Conservation (phyloP, 495 filamentous ascomycete genomes). For the Hypomontagnella monticulosa region DNA sequence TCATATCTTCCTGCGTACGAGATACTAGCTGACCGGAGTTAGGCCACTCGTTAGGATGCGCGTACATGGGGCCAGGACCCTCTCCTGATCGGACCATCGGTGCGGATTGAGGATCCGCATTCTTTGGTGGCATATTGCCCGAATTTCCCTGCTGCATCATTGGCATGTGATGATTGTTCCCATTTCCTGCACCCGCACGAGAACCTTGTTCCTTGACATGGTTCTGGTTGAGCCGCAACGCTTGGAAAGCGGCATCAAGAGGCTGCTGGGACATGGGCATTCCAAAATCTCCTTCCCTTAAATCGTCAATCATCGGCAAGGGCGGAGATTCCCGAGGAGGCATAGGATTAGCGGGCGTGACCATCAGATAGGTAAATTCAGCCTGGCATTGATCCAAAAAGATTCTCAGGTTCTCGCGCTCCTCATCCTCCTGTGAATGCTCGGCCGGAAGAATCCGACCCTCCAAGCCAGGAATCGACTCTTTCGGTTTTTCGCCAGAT, state of each 20-base stretch:
- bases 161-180: conserved; percentile 63
- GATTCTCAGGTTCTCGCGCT: conserved; percentile 65
- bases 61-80: conserved; percentile 41
- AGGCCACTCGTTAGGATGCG: conserved; percentile 55
- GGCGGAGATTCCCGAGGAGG: conserved; percentile 65
- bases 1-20: conserved; percentile 63
- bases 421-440: conserved; percentile 56
- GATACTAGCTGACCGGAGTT: conserved; percentile 49
- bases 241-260: conserved; percentile 45
- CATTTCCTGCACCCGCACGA: conserved; percentile 54
- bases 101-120: conserved; percentile 52
- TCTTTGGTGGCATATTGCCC: conserved; percentile 50
- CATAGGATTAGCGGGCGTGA: conserved; percentile 69
- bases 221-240: conserved; percentile 54
- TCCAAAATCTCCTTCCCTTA: conserved; percentile 60
- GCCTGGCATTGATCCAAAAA: conserved; percentile 70
- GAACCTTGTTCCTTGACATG: conserved; percentile 52
- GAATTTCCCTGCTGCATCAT: conserved; percentile 53
- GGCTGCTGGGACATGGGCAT: conserved; percentile 46
- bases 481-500: conserved; percentile 39
- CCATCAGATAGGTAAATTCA: conserved; percentile 72
- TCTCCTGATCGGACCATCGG: conserved; percentile 58
- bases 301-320: conserved; percentile 57
- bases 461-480: conserved; percentile 40
- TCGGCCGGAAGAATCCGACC: conserved; percentile 31